Evolutionary conservation across 2,329 filamentous ascomycete genomes (phyloP).

Genomic region (Sporothrix inflata): DNA sequence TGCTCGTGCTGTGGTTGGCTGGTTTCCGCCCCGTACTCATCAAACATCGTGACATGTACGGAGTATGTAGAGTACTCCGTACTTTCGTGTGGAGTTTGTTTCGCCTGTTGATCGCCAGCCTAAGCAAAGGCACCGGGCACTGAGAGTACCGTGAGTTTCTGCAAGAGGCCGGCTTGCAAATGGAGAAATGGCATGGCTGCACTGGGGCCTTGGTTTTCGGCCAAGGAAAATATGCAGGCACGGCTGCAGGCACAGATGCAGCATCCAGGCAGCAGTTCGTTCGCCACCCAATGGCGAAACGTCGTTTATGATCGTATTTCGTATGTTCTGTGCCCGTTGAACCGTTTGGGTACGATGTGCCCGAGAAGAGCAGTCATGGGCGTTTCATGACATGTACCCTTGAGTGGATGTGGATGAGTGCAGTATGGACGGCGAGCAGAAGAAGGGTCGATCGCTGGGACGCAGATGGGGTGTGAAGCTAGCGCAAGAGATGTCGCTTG

Average conservation of each 20-base stretch:
- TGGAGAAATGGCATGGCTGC: not conserved
- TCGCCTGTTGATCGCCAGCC: not conserved
- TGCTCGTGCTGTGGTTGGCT: not conserved
- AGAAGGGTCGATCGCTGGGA: not conserved
- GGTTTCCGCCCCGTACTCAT: slow-evolving; percentile 10
- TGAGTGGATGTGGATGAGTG: not conserved
- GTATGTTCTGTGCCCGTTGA: too few species aligned
- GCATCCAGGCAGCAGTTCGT: slow-evolving; percentile 16
- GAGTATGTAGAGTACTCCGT: not conserved
- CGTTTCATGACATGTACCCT: not conserved
- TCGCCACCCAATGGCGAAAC: not conserved
- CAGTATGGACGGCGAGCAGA: not conserved
- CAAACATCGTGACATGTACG: slow-evolving; percentile 5
- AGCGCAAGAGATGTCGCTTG: not conserved
- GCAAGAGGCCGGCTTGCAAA: not conserved
- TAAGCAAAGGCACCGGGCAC: not conserved
- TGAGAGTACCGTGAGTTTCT: not conserved
- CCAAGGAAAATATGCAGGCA: slow-evolving; percentile 5
- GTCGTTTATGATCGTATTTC: not conserved
- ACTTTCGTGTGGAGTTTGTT: not conserved
- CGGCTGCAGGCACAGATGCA: slow-evolving; percentile 14
- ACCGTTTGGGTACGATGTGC: not conserved
- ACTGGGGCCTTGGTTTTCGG: not conserved
- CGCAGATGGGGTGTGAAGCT: not conserved
- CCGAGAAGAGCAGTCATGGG: not conserved